Conservation (phyloP, 805 yeast species). For the Yarrowia divulgata region DNA sequence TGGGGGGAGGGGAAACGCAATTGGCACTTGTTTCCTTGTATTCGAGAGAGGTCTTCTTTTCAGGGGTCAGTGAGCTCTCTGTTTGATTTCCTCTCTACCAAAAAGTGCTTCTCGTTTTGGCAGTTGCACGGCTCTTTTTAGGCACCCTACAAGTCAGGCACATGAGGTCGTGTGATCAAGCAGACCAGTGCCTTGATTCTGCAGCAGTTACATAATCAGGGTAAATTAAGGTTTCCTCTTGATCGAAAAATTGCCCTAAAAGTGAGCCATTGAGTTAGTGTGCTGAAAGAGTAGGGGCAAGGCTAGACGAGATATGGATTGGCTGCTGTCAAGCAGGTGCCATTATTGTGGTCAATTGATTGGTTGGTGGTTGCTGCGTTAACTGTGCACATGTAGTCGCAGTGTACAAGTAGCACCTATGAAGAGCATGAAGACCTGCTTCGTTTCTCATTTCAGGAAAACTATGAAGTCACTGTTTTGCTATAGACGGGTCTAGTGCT, state of each 20-base stretch:
- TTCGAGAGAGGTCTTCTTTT: not conserved
- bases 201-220: slow-evolving; percentile 36
- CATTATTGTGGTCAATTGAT: not conserved
- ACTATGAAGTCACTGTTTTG: too few relatives aligned
- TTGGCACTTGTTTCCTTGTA: slow-evolving; percentile 1
- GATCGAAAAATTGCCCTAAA: not conserved
- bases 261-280: not conserved
- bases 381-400: not conserved
- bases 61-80: too few relatives aligned
- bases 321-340: not conserved
- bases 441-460: too few relatives aligned
- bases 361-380: not conserved
- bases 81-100: not conserved
- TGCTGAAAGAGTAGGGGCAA: not conserved
- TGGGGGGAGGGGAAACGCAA: slow-evolving; percentile 9
- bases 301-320: too few relatives aligned
- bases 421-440: too few relatives aligned
- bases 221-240: slow-evolving; percentile 17
- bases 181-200: slow-evolving; percentile 29
- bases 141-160: too few relatives aligned
- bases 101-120: not conserved
- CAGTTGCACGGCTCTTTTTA: not conserved
- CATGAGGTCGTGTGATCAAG: slow-evolving; percentile 10
- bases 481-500: too few relatives aligned
- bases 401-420: too few relatives aligned